These are phyloP conservation scores for Withania somnifera DNA, from an alignment of 305 asterid genomes.

Conservation along the genomic window DNA sequence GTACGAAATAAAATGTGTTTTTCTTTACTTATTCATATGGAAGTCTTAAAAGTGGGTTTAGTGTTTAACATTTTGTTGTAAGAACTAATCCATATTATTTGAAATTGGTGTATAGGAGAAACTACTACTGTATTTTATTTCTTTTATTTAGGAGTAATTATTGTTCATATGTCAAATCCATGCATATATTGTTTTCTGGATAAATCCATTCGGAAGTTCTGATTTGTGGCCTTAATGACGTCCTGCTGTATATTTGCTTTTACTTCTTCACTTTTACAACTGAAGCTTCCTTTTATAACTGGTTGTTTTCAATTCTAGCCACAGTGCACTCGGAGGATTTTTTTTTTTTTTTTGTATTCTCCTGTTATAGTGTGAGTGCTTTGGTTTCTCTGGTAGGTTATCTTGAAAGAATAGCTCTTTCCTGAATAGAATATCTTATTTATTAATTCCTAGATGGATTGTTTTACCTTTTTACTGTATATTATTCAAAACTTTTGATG, in stretches of 20 bases:
- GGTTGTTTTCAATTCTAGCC: neutral
- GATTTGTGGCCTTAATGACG: neutral
- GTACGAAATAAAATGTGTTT: conserved; percentile 23
- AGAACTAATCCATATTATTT: neutral
- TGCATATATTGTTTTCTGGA: neutral
- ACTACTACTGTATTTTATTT: neutral
- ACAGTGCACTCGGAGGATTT: neutral
- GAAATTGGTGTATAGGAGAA: neutral
- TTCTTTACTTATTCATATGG: neutral
- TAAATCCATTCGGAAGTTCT: neutral
- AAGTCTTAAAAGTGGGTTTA: neutral
- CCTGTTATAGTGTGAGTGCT: neutral
- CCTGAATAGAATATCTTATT: neutral
- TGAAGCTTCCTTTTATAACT: neutral
- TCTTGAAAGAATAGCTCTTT: neutral
- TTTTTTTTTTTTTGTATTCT: neutral
- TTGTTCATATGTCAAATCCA: neutral
- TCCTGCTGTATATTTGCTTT: neutral
- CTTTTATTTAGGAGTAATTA: neutral
- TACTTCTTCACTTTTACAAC: neutral
- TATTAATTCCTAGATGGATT: neutral
- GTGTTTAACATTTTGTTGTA: neutral
- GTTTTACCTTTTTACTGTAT: neutral
- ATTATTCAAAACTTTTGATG: neutral
- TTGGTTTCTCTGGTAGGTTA: neutral